A percentile compares a stretch with the other conserved stretches of the same genome.
Evolutionary conservation across 1,284 basidiomycete genomes (phyloP).

Genomic region (Rugosomyces carneus): DNA sequence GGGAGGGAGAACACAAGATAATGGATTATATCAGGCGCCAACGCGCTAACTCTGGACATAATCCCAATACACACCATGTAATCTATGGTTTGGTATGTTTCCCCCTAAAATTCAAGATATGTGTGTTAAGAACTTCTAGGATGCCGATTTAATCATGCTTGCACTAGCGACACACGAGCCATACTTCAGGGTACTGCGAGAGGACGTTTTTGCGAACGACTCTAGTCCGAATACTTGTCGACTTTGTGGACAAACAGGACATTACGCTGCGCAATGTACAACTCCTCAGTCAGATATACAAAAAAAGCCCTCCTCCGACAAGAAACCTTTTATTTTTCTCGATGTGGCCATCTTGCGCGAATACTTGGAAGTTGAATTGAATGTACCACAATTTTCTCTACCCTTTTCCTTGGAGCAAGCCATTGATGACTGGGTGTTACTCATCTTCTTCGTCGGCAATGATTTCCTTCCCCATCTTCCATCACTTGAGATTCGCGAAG

Average conservation of each 20-base stretch:
- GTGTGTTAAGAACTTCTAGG: constrained; percentile 44
- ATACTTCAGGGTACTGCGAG: constrained; percentile 93
- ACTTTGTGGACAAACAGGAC: constrained; percentile 90
- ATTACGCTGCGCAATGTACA: constrained; percentile 92
- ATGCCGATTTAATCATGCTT: constrained; percentile 99
- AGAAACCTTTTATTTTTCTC: constrained; percentile 99
- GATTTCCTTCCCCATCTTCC: constrained; percentile 99
- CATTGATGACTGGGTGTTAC: constrained; percentile 99
- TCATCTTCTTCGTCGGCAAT: constrained; percentile 99
- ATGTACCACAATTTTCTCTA: constrained; percentile 73
- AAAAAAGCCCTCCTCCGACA: constrained; percentile 63
- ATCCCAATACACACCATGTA: constrained; percentile 94
- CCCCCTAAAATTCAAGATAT: not conserved
- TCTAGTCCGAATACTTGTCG: constrained; percentile 75
- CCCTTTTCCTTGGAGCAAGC: constrained; percentile 95
- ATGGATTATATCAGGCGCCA: constrained; percentile 98
- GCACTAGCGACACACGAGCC: constrained; percentile 98
- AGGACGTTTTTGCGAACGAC: constrained; percentile 94
- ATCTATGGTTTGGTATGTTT: constrained; percentile 88
- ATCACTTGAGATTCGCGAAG: constrained; percentile 97
- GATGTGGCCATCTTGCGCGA: constrained; percentile 94
- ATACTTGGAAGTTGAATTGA: constrained; percentile 94
- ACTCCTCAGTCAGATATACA: constrained; percentile 63
- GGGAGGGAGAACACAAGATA: constrained; percentile 99
- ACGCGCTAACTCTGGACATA: constrained; percentile 79